These are phyloP conservation scores for Tetrapisispora fleetii DNA, from an alignment of 805 yeast species.

Conservation along the genomic window DNA sequence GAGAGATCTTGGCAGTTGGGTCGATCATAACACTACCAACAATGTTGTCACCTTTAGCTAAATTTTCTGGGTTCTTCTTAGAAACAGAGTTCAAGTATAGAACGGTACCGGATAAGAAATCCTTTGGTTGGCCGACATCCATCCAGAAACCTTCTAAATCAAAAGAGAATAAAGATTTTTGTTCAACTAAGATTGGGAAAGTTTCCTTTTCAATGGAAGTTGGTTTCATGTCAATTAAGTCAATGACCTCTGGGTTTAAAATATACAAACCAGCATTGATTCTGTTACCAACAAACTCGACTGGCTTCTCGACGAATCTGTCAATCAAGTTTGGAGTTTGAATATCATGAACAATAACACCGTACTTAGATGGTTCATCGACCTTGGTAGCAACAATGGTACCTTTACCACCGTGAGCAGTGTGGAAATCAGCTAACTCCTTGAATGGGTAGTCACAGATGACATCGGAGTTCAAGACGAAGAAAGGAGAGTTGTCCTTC, in stretches of 20 bases:
- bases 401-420: slow-evolving; percentile 93
- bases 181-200: slow-evolving; percentile 90
- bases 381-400: slow-evolving; percentile 99
- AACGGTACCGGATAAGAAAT: slow-evolving; percentile 92
- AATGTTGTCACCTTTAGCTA: slow-evolving; percentile 62
- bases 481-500: slow-evolving; percentile 94
- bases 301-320: slow-evolving; percentile 98
- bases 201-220: slow-evolving; percentile 99
- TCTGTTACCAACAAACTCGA: slow-evolving; percentile 98
- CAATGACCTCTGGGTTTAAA: slow-evolving; percentile 94
- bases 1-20: slow-evolving; percentile 88
- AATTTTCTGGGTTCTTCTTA: slow-evolving; percentile 63
- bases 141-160: slow-evolving; percentile 99
- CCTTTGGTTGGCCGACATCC: slow-evolving; percentile 99
- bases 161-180: slow-evolving; percentile 81
- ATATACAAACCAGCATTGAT: slow-evolving; percentile 98
- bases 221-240: slow-evolving; percentile 94
- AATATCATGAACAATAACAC: slow-evolving; percentile 97
- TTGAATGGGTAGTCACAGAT: slow-evolving; percentile 97
- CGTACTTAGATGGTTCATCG: slow-evolving; percentile 98
- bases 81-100: slow-evolving; percentile 80
- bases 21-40: slow-evolving; percentile 89
- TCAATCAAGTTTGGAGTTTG: slow-evolving; percentile 92
- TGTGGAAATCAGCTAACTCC: slow-evolving; percentile 88
- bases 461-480: slow-evolving; percentile 95